Percentiles rank a stretch among this genome's conserved stretches.
Conservation (phyloP, 306 rosid species). For the Ammopiptanthus mongolicus region DNA sequence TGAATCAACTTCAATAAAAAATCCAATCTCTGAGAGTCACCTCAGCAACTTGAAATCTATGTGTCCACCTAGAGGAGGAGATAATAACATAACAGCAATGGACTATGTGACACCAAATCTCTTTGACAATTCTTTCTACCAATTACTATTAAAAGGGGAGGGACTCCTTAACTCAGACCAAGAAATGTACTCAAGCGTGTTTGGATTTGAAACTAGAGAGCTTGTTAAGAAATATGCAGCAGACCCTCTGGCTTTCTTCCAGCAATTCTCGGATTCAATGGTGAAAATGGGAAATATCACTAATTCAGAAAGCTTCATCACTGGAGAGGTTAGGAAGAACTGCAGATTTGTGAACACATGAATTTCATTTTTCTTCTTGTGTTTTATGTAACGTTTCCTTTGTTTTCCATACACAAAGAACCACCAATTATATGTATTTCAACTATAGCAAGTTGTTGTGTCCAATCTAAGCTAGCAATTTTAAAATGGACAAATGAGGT, state of each 20-base stretch:
- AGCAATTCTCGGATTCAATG: slow-evolving; percentile 86
- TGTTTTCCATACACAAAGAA: neutral
- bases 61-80: slow-evolving; percentile 51
- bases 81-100: slow-evolving; percentile 65
- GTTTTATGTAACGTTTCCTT: neutral
- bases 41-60: slow-evolving; percentile 43
- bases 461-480: neutral
- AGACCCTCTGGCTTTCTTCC: slow-evolving; percentile 68
- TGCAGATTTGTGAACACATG: slow-evolving; percentile 91
- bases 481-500: neutral
- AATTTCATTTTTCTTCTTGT: neutral
- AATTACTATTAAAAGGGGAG: slow-evolving; percentile 56
- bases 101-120: slow-evolving; percentile 75
- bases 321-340: slow-evolving; percentile 70
- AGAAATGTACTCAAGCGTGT: slow-evolving; percentile 64
- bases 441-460: neutral
- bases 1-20: slow-evolving; percentile 35
- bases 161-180: slow-evolving; percentile 83
- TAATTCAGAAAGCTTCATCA: slow-evolving; percentile 52
- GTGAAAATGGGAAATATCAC: slow-evolving; percentile 77
- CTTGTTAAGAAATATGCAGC: slow-evolving; percentile 71
- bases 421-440: slow-evolving; percentile 1
- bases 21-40: slow-evolving; percentile 42
- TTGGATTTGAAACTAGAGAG: slow-evolving; percentile 52
- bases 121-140: slow-evolving; percentile 83